Evolutionary conservation across 1,284 basidiomycete species (phyloP).

Genomic region (Melampsora occidentalis): DNA sequence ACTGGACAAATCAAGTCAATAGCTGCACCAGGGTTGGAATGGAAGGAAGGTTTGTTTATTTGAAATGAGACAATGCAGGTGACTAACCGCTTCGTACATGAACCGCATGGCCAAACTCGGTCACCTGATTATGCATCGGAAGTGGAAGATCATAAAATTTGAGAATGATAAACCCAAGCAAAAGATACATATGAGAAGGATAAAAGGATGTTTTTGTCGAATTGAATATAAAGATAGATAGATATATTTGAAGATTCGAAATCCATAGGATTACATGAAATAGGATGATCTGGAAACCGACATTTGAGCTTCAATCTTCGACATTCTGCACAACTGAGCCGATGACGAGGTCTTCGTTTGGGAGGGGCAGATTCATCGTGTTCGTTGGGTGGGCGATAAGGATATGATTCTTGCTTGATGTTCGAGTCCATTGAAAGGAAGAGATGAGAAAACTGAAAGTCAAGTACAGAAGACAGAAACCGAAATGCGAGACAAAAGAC

Average conservation of each 20-base stretch:
- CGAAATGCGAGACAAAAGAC: background rate
- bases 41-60: background rate
- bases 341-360: conserved; percentile 40
- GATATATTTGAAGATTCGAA: too few species aligned
- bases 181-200: too few species aligned
- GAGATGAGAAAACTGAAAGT: background rate
- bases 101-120: conserved; percentile 40
- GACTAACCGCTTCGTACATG: conserved; percentile 43
- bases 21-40: background rate
- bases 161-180: background rate
- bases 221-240: background rate
- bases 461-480: conserved; percentile 6
- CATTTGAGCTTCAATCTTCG: conserved; percentile 43
- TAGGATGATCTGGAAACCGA: conserved; percentile 22
- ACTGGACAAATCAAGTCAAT: background rate
- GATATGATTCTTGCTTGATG: conserved; percentile 32
- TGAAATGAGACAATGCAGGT: background rate
- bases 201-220: background rate
- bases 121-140: conserved; percentile 28
- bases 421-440: conserved; percentile 30
- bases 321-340: conserved; percentile 43
- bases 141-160: conserved; percentile 7
- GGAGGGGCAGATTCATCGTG: conserved; percentile 20
- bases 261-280: background rate
- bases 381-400: conserved; percentile 6